phyloP scores from a whole-genome alignment of 169 alveolate species.

The Plasmodium billcollinsi region DNA sequence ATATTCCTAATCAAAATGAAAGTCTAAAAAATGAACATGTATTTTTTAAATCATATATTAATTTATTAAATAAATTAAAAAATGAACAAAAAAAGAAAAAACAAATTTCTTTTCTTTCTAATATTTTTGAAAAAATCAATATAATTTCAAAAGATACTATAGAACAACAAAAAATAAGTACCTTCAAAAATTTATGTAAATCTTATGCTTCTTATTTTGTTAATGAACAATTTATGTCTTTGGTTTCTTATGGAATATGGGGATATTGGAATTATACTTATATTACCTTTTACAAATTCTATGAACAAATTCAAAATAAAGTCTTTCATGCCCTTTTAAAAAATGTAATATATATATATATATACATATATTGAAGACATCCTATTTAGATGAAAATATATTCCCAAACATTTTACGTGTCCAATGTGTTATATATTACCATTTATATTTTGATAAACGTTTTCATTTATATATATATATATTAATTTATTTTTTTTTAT shows the following conservation, averaged over 20 bases:
- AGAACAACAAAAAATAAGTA: slow-evolving; percentile 10
- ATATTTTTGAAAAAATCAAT: neutral
- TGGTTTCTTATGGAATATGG: slow-evolving; percentile 72
- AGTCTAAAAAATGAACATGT: slow-evolving; percentile 12
- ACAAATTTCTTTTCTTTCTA: neutral
- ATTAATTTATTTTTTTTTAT: slow-evolving; percentile 2
- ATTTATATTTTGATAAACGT: too few relatives aligned
- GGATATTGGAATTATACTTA: slow-evolving; percentile 70
- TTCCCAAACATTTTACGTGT: too few relatives aligned
- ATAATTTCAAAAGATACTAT: neutral
- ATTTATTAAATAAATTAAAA: slow-evolving; percentile 11
- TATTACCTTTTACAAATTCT: slow-evolving; percentile 48
- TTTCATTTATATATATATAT: too few relatives aligned
- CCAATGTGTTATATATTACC: too few relatives aligned
- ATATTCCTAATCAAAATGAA: neutral
- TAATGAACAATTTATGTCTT: slow-evolving; percentile 64
- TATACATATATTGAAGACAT: too few relatives aligned
- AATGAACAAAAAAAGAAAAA: slow-evolving; percentile 16
- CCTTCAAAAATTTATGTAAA: slow-evolving; percentile 46
- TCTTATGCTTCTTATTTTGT: slow-evolving; percentile 44
- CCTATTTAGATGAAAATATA: too few relatives aligned
- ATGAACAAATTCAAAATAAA: slow-evolving; percentile 44
- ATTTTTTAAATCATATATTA: neutral
- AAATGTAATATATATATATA: slow-evolving; percentile 13
- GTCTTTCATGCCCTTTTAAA: slow-evolving; percentile 44